A percentile compares a stretch with the other conserved stretches of the same genome.
These are phyloP conservation scores for Ceratocystis cubensis DNA, from an alignment of 2,329 filamentous ascomycete genomes.

Conservation along the genomic window DNA sequence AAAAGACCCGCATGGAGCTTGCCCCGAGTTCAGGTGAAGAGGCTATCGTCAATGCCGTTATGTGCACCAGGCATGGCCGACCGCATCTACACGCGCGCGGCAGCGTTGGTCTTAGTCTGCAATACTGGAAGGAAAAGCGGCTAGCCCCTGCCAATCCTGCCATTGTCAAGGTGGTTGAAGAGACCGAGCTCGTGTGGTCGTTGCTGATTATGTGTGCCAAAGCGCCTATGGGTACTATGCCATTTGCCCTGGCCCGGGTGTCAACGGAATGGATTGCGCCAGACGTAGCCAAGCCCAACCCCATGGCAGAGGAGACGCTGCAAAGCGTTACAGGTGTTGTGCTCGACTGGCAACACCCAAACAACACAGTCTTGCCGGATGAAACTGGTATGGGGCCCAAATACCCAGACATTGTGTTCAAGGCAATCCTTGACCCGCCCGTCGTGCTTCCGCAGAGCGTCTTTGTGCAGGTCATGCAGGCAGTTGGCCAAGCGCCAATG, in stretches of 20 bases:
- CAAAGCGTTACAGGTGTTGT: slow-evolving; percentile 31
- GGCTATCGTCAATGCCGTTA: slow-evolving; percentile 40
- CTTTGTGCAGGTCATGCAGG: slow-evolving; percentile 48
- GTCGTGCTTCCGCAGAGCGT: slow-evolving; percentile 54
- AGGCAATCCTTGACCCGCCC: slow-evolving; percentile 61
- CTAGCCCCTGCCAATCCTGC: slow-evolving; percentile 32
- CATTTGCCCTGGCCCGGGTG: slow-evolving; percentile 35
- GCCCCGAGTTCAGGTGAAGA: slow-evolving; percentile 30
- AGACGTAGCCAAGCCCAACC: slow-evolving; percentile 46
- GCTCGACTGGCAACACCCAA: slow-evolving; percentile 62
- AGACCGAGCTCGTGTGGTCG: slow-evolving; percentile 46
- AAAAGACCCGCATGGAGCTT: slow-evolving; percentile 33
- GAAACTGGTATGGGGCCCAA: slow-evolving; percentile 38
- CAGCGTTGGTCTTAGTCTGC: slow-evolving; percentile 55
- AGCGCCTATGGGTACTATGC: slow-evolving; percentile 37
- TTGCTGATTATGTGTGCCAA: slow-evolving; percentile 54
- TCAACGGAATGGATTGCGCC: slow-evolving; percentile 64
- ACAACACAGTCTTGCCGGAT: slow-evolving; percentile 45
- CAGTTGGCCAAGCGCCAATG: slow-evolving; percentile 29
- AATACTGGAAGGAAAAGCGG: slow-evolving; percentile 62
- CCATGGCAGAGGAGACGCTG: slow-evolving; percentile 33
- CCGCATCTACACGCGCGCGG: slow-evolving; percentile 58
- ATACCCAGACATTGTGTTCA: slow-evolving; percentile 60
- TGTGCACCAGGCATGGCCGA: slow-evolving; percentile 57
- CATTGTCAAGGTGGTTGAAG: slow-evolving; percentile 30